phyloP scores from a whole-genome alignment of 2,329 filamentous ascomycete species.

The Didymosphaeria variabile region DNA sequence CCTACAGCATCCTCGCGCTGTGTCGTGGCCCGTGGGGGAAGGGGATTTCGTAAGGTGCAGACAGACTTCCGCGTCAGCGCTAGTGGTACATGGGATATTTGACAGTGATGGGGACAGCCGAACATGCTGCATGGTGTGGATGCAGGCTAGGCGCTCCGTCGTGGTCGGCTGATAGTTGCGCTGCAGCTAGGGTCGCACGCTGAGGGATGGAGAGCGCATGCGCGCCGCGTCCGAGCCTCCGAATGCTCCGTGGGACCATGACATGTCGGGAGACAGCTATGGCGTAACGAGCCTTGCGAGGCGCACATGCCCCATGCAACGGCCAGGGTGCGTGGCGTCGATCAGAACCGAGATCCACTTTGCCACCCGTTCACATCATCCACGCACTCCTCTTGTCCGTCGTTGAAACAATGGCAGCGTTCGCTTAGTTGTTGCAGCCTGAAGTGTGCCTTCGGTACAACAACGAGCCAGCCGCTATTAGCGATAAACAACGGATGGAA shows the following conservation, averaged over 20 bases:
- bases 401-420: background rate
- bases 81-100: background rate
- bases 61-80: constrained; percentile 4
- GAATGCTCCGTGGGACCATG: background rate
- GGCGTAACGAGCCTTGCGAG: constrained; percentile 8
- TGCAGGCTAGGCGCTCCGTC: background rate
- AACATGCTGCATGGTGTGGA: background rate
- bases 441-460: background rate
- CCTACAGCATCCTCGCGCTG: background rate
- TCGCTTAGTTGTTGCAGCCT: background rate
- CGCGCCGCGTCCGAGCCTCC: background rate
- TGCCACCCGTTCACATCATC: background rate
- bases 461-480: background rate
- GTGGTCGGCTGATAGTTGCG: background rate
- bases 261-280: background rate
- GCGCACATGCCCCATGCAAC: constrained; percentile 9
- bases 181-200: background rate
- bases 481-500: background rate
- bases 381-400: background rate
- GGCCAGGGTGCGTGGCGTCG: constrained; percentile 9
- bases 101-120: background rate
- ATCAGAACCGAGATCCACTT: constrained; percentile 4
- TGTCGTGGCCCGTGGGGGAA: background rate
- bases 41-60: background rate
- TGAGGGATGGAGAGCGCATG: background rate